phyloP scores from a whole-genome alignment of 176 grass and related monocot genomes.

The Rhynchospora tenuis region DNA sequence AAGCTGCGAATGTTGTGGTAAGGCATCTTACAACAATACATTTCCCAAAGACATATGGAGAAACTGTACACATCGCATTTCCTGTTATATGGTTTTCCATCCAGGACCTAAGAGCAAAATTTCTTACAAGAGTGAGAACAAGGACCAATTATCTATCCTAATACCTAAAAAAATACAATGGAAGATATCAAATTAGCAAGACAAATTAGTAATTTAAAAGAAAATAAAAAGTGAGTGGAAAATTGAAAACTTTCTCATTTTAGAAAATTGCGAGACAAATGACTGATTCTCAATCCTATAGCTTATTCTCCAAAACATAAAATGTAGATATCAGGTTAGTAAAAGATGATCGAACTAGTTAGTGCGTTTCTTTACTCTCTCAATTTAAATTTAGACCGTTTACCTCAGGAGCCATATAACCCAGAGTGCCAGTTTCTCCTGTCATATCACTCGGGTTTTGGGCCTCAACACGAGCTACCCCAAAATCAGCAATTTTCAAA shows the following conservation, averaged over 20 bases:
- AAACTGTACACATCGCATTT: slow-evolving; percentile 96
- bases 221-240: neutral
- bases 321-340: too few relatives aligned
- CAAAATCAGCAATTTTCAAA: slow-evolving; percentile 90
- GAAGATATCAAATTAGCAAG: neutral
- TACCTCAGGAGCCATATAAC: slow-evolving; percentile 94
- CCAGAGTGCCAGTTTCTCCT: slow-evolving; percentile 75
- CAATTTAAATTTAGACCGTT: neutral
- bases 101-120: slow-evolving; percentile 36
- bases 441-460: slow-evolving; percentile 53
- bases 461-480: slow-evolving; percentile 82
- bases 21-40: slow-evolving; percentile 85
- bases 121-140: neutral
- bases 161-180: neutral
- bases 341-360: too few relatives aligned
- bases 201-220: neutral
- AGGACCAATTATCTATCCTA: neutral
- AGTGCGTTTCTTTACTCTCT: neutral
- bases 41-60: slow-evolving; percentile 79
- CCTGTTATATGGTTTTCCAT: slow-evolving; percentile 66
- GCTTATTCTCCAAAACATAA: too few relatives aligned
- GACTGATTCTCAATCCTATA: too few relatives aligned
- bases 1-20: slow-evolving; percentile 59
- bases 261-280: too few relatives aligned
- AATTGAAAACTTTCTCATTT: neutral